A percentile compares a stretch with the other conserved stretches of the same genome.
phyloP scores from a whole-genome alignment of 495 filamentous ascomycete genomes.

The Aspergillus panamensis region DNA sequence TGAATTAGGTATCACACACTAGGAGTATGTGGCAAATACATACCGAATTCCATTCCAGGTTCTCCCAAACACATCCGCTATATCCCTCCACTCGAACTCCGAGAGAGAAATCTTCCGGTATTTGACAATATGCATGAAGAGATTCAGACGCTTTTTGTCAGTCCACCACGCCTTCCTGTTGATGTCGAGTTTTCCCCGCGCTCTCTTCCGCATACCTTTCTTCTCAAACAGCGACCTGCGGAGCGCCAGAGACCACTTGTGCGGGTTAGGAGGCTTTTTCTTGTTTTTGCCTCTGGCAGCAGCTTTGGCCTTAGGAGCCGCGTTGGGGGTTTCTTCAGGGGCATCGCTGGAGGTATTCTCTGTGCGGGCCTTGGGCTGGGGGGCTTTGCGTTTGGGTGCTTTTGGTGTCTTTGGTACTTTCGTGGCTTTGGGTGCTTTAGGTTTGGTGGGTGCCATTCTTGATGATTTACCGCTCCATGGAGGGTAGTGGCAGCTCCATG shows the following conservation, averaged over 20 bases:
- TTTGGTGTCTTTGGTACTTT: too few relatives aligned
- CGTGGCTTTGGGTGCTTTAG: not conserved
- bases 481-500: too few relatives aligned
- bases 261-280: not conserved
- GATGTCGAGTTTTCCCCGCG: not conserved
- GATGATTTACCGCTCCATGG: too few relatives aligned
- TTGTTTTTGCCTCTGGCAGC: not conserved
- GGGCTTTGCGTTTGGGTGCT: not conserved
- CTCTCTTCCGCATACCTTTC: not conserved
- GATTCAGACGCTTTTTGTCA: not conserved
- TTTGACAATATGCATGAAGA: constrained; percentile 2
- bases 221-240: not conserved
- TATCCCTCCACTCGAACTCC: not conserved
- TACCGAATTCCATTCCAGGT: constrained; percentile 1
- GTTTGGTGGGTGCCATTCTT: not conserved
- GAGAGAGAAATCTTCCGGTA: not conserved
- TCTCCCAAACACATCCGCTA: not conserved
- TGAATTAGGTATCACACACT: not conserved
- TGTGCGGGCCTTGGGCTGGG: not conserved
- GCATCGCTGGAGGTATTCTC: not conserved
- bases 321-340: not conserved
- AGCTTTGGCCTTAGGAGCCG: not conserved
- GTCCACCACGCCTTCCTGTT: not conserved
- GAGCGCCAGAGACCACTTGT: not conserved
- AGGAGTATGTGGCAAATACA: not conserved